A percentile compares a stretch with the other conserved stretches of the same genome.
Conservation (phyloP, 768 basidiomycete species). For the Coprinopsis marcescibilis region DNA sequence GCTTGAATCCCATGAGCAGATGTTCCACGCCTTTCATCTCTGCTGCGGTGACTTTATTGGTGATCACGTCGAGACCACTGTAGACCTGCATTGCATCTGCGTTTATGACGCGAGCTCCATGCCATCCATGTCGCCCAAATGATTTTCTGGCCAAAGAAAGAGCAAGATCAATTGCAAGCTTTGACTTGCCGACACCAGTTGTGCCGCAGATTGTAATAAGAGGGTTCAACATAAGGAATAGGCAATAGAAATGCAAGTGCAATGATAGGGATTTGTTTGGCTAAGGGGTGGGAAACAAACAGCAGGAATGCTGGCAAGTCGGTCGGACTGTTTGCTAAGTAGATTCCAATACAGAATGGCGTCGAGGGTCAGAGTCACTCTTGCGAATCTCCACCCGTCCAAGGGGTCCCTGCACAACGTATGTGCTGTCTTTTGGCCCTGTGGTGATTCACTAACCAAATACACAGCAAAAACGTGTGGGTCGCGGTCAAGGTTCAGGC, state of each 20-base stretch:
- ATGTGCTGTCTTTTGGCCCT: slow-evolving; percentile 6
- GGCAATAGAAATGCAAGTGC: slow-evolving; percentile 2
- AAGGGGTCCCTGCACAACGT: slow-evolving; percentile 66
- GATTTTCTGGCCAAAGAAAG: slow-evolving; percentile 39
- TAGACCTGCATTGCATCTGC: slow-evolving; percentile 99
- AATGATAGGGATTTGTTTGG: slow-evolving; percentile 9
- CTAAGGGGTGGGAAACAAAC: slow-evolving; percentile 9
- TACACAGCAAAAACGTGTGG: slow-evolving; percentile 84
- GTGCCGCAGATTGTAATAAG: slow-evolving; percentile 88
- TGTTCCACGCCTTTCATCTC: slow-evolving; percentile 84
- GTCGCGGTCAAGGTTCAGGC: slow-evolving; percentile 88
- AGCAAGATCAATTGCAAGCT: slow-evolving; percentile 85
- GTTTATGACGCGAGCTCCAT: slow-evolving; percentile 77
- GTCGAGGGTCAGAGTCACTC: slow-evolving; percentile 40
- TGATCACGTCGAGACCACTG: slow-evolving; percentile 84
- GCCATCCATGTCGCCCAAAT: slow-evolving; percentile 36
- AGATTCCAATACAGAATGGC: slow-evolving; percentile 23
- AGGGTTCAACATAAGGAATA: slow-evolving; percentile 42
- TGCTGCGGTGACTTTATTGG: slow-evolving; percentile 79
- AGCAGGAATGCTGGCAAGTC: not conserved
- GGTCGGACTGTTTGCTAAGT: not conserved
- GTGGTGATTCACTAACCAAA: not conserved
- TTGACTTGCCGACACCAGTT: slow-evolving; percentile 94
- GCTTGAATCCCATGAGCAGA: slow-evolving; percentile 82
- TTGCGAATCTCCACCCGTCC: slow-evolving; percentile 73